Evolutionary conservation across 2,329 filamentous ascomycete species (phyloP).

Genomic region (Mycogone perniciosa): DNA sequence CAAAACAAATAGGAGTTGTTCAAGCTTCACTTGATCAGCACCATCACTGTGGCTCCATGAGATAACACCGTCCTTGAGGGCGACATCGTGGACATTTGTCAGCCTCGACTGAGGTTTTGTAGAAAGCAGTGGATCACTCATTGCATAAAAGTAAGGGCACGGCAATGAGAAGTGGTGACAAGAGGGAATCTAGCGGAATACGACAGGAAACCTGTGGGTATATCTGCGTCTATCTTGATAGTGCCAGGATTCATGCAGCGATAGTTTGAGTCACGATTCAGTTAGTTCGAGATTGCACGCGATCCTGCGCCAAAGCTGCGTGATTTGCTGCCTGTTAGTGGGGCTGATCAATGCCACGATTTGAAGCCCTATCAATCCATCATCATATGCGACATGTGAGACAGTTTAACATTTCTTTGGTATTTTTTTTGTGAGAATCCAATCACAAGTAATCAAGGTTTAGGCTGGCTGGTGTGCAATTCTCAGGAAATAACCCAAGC

Average conservation of each 20-base stretch:
- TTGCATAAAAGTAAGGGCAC: not conserved
- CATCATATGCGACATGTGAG: not conserved
- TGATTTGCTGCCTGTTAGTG: constrained; percentile 7
- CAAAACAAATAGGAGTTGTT: constrained; percentile 26
- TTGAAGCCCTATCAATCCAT: not conserved
- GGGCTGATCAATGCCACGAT: not conserved
- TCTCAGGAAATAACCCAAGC: constrained; percentile 17
- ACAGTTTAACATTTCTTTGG: not conserved
- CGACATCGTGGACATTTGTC: constrained; percentile 17
- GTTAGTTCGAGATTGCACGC: constrained; percentile 1
- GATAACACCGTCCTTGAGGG: constrained; percentile 19
- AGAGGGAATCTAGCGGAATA: not conserved
- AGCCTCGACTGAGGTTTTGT: constrained; percentile 1
- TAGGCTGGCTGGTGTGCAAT: not conserved
- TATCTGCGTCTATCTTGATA: too few relatives aligned
- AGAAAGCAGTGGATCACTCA: not conserved
- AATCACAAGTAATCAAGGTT: constrained; percentile 14
- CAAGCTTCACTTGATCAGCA: constrained; percentile 12
- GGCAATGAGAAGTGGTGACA: not conserved
- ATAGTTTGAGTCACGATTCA: not conserved
- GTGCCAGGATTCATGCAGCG: not conserved
- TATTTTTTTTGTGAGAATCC: constrained; percentile 14
- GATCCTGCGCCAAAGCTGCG: constrained; percentile 9
- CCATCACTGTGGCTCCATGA: constrained; percentile 21
- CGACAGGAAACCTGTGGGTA: not conserved